phyloP scores from a whole-genome alignment of 108 stramenopile species.

The Craspedostauros australis region DNA sequence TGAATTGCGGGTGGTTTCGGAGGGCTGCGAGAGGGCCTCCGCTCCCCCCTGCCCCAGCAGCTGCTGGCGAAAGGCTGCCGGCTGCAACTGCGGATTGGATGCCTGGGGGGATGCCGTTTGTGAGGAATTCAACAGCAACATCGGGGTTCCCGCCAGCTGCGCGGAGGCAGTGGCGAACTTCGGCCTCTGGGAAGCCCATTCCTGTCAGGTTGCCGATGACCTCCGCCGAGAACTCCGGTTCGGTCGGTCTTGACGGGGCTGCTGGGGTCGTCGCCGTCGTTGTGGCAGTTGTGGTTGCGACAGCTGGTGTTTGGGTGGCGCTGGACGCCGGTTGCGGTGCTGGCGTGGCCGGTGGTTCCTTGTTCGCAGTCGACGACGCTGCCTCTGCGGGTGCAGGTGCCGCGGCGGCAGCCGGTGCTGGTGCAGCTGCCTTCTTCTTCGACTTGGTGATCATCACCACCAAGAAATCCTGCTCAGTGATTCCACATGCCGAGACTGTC shows the following conservation, averaged over 20 bases:
- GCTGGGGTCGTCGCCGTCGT: conserved; percentile 42
- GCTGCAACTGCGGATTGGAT: conserved; percentile 30
- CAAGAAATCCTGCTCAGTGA: conserved; percentile 89
- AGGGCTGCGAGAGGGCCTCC: conserved; percentile 69
- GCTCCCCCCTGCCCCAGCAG: conserved; percentile 9
- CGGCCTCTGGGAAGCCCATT: conserved; percentile 83
- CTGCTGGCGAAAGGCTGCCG: conserved; percentile 18
- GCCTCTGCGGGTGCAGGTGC: conserved; percentile 41
- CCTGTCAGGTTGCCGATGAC: conserved; percentile 66
- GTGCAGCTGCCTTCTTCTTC: conserved; percentile 67
- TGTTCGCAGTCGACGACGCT: conserved; percentile 29
- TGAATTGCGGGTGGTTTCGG: conserved; percentile 92
- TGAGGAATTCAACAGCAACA: conserved; percentile 94
- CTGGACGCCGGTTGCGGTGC: conserved; percentile 26
- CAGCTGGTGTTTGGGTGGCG: conserved; percentile 17
- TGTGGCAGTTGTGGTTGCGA: conserved; percentile 26
- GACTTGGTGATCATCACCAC: conserved; percentile 96
- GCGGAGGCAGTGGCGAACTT: conserved; percentile 82
- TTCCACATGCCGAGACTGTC: conserved; percentile 61
- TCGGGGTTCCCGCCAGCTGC: conserved; percentile 94
- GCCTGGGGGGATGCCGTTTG: conserved; percentile 92
- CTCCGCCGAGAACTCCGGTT: conserved; percentile 55
- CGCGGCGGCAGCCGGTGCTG: conserved; percentile 45
- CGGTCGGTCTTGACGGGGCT: conserved; percentile 23
- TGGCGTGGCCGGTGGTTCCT: conserved; percentile 29